Percentiles rank a stretch among this genome's conserved stretches.
Conservation (phyloP, 2,329 filamentous ascomycete genomes). For the Paraphaeosphaeria minitans region DNA sequence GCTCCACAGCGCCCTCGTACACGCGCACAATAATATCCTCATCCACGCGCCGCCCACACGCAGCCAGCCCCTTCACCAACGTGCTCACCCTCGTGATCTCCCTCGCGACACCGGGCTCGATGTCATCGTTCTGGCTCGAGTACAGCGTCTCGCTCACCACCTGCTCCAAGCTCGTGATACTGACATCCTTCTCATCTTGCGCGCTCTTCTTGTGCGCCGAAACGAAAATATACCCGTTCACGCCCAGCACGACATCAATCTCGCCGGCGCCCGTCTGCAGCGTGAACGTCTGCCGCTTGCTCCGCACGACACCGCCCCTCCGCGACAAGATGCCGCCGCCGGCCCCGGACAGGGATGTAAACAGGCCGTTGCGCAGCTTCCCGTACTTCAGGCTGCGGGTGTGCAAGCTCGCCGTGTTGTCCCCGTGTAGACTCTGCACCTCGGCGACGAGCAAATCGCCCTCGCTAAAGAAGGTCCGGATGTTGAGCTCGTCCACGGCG, state of each 20-base stretch:
- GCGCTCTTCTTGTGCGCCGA: conserved; percentile 74
- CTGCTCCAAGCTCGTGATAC: conserved; percentile 87
- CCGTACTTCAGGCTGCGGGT: conserved; percentile 92
- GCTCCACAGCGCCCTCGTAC: conserved; percentile 80
- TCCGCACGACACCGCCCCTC: conserved; percentile 77
- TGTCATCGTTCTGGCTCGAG: conserved; percentile 90
- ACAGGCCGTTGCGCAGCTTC: conserved; percentile 91
- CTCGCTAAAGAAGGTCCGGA: conserved; percentile 95
- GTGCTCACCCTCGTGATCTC: conserved; percentile 87
- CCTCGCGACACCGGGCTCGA: conserved; percentile 74
- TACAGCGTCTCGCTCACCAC: conserved; percentile 84
- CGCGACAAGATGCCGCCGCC: conserved; percentile 63
- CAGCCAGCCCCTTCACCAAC: conserved; percentile 80
- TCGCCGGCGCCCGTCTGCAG: conserved; percentile 63
- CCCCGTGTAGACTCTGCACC: conserved; percentile 85
- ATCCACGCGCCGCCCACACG: conserved; percentile 82
- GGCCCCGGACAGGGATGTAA: conserved; percentile 78
- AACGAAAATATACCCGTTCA: conserved; percentile 98
- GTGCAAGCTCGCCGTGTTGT: conserved; percentile 86
- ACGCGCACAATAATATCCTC: conserved; percentile 84
- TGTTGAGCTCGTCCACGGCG: conserved; percentile 95
- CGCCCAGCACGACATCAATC: conserved; percentile 86
- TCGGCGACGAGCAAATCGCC: conserved; percentile 93
- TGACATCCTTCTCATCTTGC: conserved; percentile 59
- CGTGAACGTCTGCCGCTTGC: conserved; percentile 87